Base-by-base conservation (phyloP, 2,329 filamentous ascomycete species). In the Paramyrothecium sp. region DNA sequence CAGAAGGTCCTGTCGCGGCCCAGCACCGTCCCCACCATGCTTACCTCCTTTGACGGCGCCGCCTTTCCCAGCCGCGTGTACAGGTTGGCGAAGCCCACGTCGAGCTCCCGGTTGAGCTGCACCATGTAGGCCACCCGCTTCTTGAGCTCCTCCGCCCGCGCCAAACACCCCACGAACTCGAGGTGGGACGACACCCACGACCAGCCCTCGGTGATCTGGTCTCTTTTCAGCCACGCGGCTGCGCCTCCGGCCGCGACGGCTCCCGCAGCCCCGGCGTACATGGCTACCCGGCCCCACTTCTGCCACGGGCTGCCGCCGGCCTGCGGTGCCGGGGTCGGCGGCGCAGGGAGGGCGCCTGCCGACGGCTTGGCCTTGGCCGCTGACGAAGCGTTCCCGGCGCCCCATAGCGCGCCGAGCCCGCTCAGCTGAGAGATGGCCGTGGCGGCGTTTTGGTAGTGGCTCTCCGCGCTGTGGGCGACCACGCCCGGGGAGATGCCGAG, bases 161-260 rank as follows among this genome's bases (percentile, higher is more conserved):
- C 89, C 8, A 99, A 82, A 67, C 92, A 96, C 2, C 92, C 92
- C 1, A 98, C 91, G 67, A 98, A 99, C 72, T 95, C 91, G 23
- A 99, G 85, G 73, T 99, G 95, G 38, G 91, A 95, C 17, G 89
- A 86, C 16, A 91, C 91, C 92, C 93, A 98, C 11, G 80, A 80
- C 77, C 88, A 88, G 8, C 93, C 90, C 58, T 89, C 82, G 3
- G 83, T 85, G 60, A 98, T 85, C 61, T 91, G 87, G 33, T 96
- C 90, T 55, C 91, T 86, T 66, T 95, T 92, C 66, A 90, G 80
- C 77, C 96, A 98, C 12, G 94, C 90, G 8, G 92, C 92, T 1
- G 91, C 91, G 1, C 90, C 89, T 8, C 91, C 91, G 0, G 90
- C 93, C 1, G 89, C 90, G 0, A 94, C 88, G 0, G 94, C 88